Evolutionary conservation across 495 filamentous ascomycete species (phyloP).

Genomic region (Immersiella caudata): DNA sequence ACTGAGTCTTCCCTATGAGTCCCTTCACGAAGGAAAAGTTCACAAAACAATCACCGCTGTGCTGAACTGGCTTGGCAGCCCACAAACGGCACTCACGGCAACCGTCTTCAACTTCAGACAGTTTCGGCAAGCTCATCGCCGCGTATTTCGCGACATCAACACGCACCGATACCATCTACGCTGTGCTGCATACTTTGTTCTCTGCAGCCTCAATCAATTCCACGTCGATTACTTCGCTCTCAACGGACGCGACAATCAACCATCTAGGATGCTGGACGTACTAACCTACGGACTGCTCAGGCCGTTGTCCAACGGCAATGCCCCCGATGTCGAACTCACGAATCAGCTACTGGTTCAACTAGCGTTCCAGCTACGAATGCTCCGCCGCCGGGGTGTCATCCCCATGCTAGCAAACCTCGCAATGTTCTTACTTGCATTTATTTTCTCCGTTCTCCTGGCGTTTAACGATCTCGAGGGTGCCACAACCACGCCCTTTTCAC

Average conservation of each 20-base stretch:
- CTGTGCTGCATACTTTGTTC: slow-evolving; percentile 16
- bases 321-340: neutral
- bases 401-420: slow-evolving; percentile 1
- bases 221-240: neutral
- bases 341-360: neutral
- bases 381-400: neutral
- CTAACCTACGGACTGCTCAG: slow-evolving; percentile 2
- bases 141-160: neutral
- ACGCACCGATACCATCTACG: neutral
- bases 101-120: slow-evolving; percentile 22
- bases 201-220: slow-evolving; percentile 23
- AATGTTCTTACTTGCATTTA: neutral
- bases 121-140: slow-evolving; percentile 9
- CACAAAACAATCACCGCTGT: slow-evolving; percentile 4
- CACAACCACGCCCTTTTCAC: neutral
- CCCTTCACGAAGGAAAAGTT: slow-evolving; percentile 15
- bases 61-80: slow-evolving; percentile 23
- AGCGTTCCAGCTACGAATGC: slow-evolving; percentile 1
- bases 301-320: neutral
- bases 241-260: neutral
- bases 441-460: neutral
- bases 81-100: slow-evolving; percentile 21
- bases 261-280: neutral
- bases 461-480: neutral
- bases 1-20: slow-evolving; percentile 19